phyloP scores from a whole-genome alignment of 495 filamentous ascomycete species.

The Cairneyella variabilis region DNA sequence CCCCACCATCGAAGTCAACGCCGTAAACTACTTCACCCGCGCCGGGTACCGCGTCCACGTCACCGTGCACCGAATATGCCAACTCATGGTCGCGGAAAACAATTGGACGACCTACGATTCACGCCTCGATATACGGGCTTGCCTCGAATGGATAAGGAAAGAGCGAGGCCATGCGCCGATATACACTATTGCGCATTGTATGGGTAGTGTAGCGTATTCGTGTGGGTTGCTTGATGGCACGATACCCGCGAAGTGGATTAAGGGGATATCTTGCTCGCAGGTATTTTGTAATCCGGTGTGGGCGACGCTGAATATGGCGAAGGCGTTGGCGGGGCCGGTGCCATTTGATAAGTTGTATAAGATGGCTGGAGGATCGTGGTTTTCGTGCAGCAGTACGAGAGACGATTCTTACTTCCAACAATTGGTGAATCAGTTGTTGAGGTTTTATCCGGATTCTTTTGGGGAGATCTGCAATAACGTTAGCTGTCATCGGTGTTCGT shows the following conservation, averaged over 20 bases:
- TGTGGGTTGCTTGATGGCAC: conserved; percentile 62
- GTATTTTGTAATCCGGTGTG: conserved; percentile 66
- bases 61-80: conserved; percentile 58
- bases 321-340: conserved; percentile 45
- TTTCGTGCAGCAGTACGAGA: conserved; percentile 41
- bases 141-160: conserved; percentile 49
- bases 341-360: conserved; percentile 45
- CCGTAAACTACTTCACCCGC: conserved; percentile 59
- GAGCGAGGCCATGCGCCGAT: conserved; percentile 35
- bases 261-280: conserved; percentile 57
- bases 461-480: conserved; percentile 60
- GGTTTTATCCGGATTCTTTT: conserved; percentile 54
- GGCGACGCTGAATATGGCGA: conserved; percentile 52
- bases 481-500: conserved; percentile 54
- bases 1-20: conserved; percentile 61
- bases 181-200: conserved; percentile 65
- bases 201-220: conserved; percentile 57
- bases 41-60: conserved; percentile 57
- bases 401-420: conserved; percentile 48
- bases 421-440: conserved; percentile 50
- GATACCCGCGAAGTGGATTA: conserved; percentile 53
- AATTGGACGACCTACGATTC: conserved; percentile 57
- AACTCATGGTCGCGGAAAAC: conserved; percentile 47
- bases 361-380: conserved; percentile 47
- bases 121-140: conserved; percentile 58